A percentile compares a stretch with the other conserved stretches of the same genome.
phyloP scores from a whole-genome alignment of 2,329 filamentous ascomycete genomes.

The Fusarium zealandicum region DNA sequence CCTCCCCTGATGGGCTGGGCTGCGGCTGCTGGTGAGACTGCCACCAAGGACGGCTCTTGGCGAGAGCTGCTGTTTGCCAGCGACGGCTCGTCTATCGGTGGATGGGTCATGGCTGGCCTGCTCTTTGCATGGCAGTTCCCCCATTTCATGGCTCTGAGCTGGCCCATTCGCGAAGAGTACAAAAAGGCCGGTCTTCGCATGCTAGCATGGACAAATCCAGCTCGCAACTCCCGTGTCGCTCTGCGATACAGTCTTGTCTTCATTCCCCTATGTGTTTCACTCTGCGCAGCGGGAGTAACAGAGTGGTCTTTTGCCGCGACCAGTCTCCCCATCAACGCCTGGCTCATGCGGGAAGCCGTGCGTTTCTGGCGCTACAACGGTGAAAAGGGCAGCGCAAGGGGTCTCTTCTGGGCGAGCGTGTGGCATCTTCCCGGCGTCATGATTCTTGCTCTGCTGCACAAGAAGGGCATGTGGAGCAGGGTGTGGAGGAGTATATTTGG shows the following conservation, averaged over 20 bases:
- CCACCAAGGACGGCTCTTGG: slow-evolving; percentile 77
- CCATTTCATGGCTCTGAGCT: slow-evolving; percentile 94
- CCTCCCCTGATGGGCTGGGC: slow-evolving; percentile 98
- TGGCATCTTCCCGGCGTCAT: slow-evolving; percentile 93
- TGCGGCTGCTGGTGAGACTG: slow-evolving; percentile 87
- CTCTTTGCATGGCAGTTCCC: slow-evolving; percentile 98
- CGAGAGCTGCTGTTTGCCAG: slow-evolving; percentile 75
- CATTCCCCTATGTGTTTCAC: slow-evolving; percentile 81
- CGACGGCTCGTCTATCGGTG: slow-evolving; percentile 71
- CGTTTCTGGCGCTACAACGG: slow-evolving; percentile 83
- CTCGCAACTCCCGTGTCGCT: slow-evolving; percentile 84
- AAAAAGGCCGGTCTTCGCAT: slow-evolving; percentile 71
- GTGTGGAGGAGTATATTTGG: slow-evolving; percentile 76
- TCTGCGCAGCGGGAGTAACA: slow-evolving; percentile 82
- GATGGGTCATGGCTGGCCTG: slow-evolving; percentile 85
- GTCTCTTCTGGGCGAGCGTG: slow-evolving; percentile 95
- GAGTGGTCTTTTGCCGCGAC: slow-evolving; percentile 85
- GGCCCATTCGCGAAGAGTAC: slow-evolving; percentile 90
- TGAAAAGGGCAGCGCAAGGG: slow-evolving; percentile 78
- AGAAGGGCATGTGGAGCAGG: slow-evolving; percentile 89
- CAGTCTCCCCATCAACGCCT: slow-evolving; percentile 82
- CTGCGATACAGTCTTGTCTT: slow-evolving; percentile 86
- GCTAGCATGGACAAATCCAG: slow-evolving; percentile 88
- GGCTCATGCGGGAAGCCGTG: slow-evolving; percentile 82
- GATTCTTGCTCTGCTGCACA: slow-evolving; percentile 88